phyloP scores from a whole-genome alignment of 768 basidiomycete genomes.

The Hericium rajendrae region DNA sequence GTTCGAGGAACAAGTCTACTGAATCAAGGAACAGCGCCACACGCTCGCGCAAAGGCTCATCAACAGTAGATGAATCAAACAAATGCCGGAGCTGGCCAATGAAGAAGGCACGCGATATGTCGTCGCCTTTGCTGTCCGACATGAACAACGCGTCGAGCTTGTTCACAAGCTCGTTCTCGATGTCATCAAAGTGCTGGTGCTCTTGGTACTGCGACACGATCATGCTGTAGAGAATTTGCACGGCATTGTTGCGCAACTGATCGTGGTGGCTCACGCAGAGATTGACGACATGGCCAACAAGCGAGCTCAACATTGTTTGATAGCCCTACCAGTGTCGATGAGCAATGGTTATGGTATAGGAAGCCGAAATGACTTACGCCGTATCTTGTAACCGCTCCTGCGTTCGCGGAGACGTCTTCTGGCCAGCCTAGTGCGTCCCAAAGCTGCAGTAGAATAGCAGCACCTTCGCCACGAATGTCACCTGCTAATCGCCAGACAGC shows the following conservation, averaged over 20 bases:
- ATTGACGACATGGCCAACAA: constrained; percentile 86
- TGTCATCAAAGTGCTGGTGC: constrained; percentile 74
- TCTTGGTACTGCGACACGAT: constrained; percentile 87
- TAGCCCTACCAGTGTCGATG: constrained; percentile 49
- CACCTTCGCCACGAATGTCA: constrained; percentile 89
- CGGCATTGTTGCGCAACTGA: constrained; percentile 79
- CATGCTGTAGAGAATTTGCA: constrained; percentile 92
- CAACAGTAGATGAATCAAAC: constrained; percentile 79
- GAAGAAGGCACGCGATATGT: constrained; percentile 89
- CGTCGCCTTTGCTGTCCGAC: constrained; percentile 85
- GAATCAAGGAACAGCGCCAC: constrained; percentile 81
- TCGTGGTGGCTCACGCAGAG: constrained; percentile 94
- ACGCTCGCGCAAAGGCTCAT: constrained; percentile 66
- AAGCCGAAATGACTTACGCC: constrained; percentile 42
- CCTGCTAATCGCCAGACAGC: constrained; percentile 96
- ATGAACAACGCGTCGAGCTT: constrained; percentile 88
- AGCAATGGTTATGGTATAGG: constrained; percentile 5
- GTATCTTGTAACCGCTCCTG: constrained; percentile 49
- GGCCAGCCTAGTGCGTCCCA: constrained; percentile 86
- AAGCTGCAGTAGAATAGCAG: constrained; percentile 62
- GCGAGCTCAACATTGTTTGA: constrained; percentile 70
- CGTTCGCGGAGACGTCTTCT: constrained; percentile 42
- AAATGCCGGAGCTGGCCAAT: constrained; percentile 80
- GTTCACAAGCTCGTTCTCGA: constrained; percentile 88
- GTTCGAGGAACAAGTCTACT: constrained; percentile 86